A percentile compares a stretch with the other conserved stretches of the same genome.
phyloP scores from a whole-genome alignment of 768 basidiomycete species.

The Trametes cubensis region DNA sequence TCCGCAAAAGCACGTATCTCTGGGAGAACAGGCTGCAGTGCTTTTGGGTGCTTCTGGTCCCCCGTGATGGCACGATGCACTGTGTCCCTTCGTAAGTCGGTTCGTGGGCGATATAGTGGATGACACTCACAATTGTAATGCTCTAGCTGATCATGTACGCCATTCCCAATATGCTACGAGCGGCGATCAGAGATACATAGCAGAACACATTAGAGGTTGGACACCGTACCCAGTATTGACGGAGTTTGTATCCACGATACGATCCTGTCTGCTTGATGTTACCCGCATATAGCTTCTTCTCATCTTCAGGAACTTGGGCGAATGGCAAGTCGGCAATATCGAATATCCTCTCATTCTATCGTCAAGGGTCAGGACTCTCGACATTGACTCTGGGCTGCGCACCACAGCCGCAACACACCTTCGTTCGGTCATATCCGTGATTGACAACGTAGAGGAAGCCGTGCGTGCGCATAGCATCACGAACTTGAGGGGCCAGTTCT shows the following conservation, averaged over 20 bases:
- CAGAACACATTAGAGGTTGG: not conserved
- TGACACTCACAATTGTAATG: conserved; percentile 55
- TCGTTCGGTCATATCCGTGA: conserved; percentile 31
- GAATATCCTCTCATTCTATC: conserved; percentile 38
- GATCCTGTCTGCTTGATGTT: conserved; percentile 46
- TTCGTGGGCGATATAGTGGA: not conserved
- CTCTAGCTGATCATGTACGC: conserved; percentile 63
- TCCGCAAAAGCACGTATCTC: conserved; percentile 54
- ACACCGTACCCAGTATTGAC: conserved; percentile 52
- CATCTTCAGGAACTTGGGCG: conserved; percentile 36
- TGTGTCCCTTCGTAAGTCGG: conserved; percentile 25
- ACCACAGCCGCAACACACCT: conserved; percentile 22
- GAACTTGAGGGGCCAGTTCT: conserved; percentile 29
- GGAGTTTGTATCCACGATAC: conserved; percentile 59
- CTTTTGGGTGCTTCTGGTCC: conserved; percentile 48
- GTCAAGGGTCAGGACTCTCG: not conserved
- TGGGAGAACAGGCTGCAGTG: conserved; percentile 51
- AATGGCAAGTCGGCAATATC: conserved; percentile 43
- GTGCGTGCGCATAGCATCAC: conserved; percentile 33
- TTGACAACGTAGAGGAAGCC: conserved; percentile 41
- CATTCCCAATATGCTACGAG: conserved; percentile 57
- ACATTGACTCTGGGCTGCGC: too few relatives aligned
- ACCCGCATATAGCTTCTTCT: conserved; percentile 36
- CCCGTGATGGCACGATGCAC: conserved; percentile 54
- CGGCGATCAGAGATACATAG: not conserved